Evolutionary conservation across 2,329 filamentous ascomycete genomes (phyloP).

Genomic region (Phyllachora maydis): DNA sequence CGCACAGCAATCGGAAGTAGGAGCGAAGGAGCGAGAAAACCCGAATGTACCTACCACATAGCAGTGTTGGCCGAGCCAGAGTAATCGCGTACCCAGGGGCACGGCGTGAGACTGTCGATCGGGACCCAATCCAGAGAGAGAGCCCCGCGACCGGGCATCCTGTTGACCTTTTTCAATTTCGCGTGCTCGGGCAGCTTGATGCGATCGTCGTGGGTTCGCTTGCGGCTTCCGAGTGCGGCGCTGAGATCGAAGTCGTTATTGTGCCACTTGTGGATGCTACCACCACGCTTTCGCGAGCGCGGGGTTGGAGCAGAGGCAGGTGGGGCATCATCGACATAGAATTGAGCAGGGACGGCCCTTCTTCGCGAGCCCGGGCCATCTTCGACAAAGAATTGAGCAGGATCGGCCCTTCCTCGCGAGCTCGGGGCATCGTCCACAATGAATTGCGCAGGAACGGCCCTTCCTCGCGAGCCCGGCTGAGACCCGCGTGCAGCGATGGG

Average conservation of each 20-base stretch:
- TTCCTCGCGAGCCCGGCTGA: not conserved
- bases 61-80: constrained; percentile 28
- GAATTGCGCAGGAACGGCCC: not conserved
- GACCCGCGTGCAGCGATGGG: too few relatives aligned
- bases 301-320: not conserved
- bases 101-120: constrained; percentile 17
- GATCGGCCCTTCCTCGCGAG: not conserved
- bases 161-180: constrained; percentile 26
- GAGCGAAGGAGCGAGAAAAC: not conserved
- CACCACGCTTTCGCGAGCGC: constrained; percentile 1
- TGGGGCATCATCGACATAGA: not conserved
- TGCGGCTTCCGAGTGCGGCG: constrained; percentile 41
- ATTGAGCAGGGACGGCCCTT: not conserved
- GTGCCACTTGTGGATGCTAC: constrained; percentile 5
- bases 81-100: constrained; percentile 46
- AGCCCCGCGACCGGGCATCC: constrained; percentile 24
- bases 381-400: not conserved
- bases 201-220: constrained; percentile 53
- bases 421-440: constrained; percentile 1
- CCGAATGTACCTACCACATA: constrained; percentile 35
- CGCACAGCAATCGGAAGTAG: too few relatives aligned
- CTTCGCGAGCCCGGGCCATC: not conserved
- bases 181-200: constrained; percentile 37
- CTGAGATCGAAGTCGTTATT: constrained; percentile 10
- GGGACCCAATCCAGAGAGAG: constrained; percentile 31